phyloP scores from a whole-genome alignment of 2,329 filamentous ascomycete genomes.

The Nothophoma quercina region DNA sequence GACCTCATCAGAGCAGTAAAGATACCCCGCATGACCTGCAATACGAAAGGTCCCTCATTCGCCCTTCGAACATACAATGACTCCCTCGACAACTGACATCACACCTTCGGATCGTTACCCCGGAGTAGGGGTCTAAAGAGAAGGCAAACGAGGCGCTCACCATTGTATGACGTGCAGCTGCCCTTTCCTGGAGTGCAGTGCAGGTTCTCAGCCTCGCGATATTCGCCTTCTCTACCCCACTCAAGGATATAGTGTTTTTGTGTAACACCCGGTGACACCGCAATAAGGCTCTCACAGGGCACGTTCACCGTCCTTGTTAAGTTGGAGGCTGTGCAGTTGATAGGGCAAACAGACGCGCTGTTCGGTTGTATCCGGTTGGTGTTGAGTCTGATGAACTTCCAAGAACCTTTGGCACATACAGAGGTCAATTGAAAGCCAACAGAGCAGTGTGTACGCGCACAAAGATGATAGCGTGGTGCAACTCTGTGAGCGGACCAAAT shows the following conservation, averaged over 20 bases:
- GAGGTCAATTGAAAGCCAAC: too few relatives aligned
- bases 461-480: too few relatives aligned
- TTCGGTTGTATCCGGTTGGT: too few relatives aligned
- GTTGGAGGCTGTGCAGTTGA: not conserved
- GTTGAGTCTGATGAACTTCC: too few relatives aligned
- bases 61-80: not conserved
- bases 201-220: not conserved
- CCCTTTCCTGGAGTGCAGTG: not conserved
- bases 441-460: too few relatives aligned
- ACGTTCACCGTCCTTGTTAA: not conserved
- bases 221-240: not conserved
- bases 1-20: too few relatives aligned
- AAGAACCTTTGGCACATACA: too few relatives aligned
- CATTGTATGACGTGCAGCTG: not conserved
- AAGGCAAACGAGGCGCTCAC: conserved; percentile 13
- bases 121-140: not conserved
- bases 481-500: too few relatives aligned
- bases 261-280: conserved; percentile 1
- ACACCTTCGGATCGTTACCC: not conserved
- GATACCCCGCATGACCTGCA: not conserved
- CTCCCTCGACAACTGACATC: not conserved
- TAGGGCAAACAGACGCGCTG: not conserved
- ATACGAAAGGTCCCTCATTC: not conserved
- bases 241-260: not conserved
- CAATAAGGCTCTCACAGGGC: conserved; percentile 2